phyloP scores from a whole-genome alignment of 2,329 filamentous ascomycete species.

The Diaporthe ilicicola region DNA sequence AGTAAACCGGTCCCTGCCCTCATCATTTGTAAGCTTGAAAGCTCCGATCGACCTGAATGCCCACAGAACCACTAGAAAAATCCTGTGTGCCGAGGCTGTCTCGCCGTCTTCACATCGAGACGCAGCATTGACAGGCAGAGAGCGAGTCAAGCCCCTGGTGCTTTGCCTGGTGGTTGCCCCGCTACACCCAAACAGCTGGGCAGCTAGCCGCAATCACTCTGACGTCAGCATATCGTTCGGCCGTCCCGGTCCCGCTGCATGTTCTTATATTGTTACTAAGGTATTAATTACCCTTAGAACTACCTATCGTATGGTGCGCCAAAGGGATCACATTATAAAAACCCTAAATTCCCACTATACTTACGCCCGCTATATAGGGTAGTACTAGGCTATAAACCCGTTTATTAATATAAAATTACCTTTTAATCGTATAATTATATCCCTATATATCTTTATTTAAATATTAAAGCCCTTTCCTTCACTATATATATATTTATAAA shows the following conservation, averaged over 20 bases:
- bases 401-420: no score
- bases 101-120: not conserved
- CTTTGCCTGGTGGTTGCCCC: not conserved
- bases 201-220: not conserved
- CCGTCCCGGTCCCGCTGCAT: conserved; percentile 8
- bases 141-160: conserved; percentile 9
- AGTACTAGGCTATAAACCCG: no score
- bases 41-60: not conserved
- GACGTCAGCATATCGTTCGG: conserved; percentile 9
- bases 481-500: no score
- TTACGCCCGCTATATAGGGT: no score
- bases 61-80: not conserved
- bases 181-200: not conserved
- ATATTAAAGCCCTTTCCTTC: no score
- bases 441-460: no score
- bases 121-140: not conserved
- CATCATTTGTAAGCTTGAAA: conserved; percentile 13
- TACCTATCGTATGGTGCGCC: no score
- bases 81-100: conserved; percentile 4
- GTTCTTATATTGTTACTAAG: no score
- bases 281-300: no score
- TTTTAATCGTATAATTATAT: no score
- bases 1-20: not conserved
- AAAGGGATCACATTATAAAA: no score
- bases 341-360: no score